phyloP scores from a whole-genome alignment of 768 basidiomycete species.

The Tulasnella sp. region DNA sequence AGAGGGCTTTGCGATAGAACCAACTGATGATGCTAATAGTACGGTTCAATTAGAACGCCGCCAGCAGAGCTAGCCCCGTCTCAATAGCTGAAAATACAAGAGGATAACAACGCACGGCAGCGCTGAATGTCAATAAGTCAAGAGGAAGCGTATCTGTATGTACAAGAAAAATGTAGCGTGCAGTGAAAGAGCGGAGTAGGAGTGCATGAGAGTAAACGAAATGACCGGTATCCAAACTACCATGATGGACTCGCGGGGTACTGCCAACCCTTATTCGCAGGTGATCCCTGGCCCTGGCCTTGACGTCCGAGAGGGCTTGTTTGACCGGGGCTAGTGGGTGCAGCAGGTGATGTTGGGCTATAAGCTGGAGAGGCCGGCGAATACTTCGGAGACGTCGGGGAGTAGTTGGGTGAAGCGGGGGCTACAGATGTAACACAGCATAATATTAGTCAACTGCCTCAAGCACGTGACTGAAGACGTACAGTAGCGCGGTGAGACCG shows the following conservation, averaged over 20 bases:
- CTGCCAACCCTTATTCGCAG: neutral
- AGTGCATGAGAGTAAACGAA: neutral
- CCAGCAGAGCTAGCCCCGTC: too few relatives aligned
- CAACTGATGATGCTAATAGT: too few relatives aligned
- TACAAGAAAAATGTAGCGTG: neutral
- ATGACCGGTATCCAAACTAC: neutral
- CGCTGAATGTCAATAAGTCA: neutral
- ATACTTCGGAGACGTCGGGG: slow-evolving; percentile 75
- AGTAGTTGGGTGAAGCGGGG: slow-evolving; percentile 79
- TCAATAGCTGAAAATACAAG: too few relatives aligned
- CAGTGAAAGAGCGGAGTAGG: neutral
- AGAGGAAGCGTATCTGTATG: neutral
- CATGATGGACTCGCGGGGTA: neutral
- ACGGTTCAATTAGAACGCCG: too few relatives aligned
- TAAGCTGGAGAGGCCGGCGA: slow-evolving; percentile 81
- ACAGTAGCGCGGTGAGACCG: slow-evolving; percentile 55
- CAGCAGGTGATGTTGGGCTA: slow-evolving; percentile 25
- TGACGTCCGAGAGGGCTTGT: too few relatives aligned
- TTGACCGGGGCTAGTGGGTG: neutral
- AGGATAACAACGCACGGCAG: neutral
- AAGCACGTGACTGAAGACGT: too few relatives aligned
- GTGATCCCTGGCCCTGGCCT: neutral
- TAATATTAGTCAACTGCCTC: too few relatives aligned
- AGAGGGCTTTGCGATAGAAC: too few relatives aligned
- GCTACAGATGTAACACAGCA: slow-evolving; percentile 38